Conservation (phyloP, 495 filamentous ascomycete genomes). For the Penicillium canescens region DNA sequence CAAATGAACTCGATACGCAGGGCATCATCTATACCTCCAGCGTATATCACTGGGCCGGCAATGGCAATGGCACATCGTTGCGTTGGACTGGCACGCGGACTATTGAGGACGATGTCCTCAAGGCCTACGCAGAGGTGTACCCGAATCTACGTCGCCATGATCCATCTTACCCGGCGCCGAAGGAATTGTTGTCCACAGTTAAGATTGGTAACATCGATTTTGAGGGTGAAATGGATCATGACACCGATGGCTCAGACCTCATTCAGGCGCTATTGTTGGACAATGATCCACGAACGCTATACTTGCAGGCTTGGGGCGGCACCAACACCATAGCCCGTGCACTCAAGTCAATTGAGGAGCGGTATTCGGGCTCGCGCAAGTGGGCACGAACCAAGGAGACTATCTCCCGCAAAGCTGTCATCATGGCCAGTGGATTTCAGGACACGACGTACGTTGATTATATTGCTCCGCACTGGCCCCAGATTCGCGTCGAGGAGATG, state of each 20-base stretch:
- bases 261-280: constrained; percentile 7
- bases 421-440: constrained; percentile 24
- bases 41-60: constrained; percentile 11
- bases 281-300: constrained; percentile 6
- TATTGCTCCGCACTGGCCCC: constrained; percentile 40
- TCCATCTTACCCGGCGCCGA: constrained; percentile 9
- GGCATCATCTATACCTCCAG: constrained; percentile 24
- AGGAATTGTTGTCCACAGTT: constrained; percentile 7
- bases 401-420: constrained; percentile 31
- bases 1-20: constrained; percentile 39
- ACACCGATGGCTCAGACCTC: constrained; percentile 8
- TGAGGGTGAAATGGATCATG: constrained; percentile 11
- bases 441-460: constrained; percentile 43
- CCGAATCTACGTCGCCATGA: constrained; percentile 12
- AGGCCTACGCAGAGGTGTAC: constrained; percentile 12
- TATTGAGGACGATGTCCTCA: constrained; percentile 12
- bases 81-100: constrained; percentile 13
- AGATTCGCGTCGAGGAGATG: constrained; percentile 21
- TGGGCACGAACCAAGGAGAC: constrained; percentile 18
- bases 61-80: constrained; percentile 13
- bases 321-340: constrained; percentile 41
- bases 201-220: constrained; percentile 16
- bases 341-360: constrained; percentile 29
- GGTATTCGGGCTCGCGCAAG: constrained; percentile 9
- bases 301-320: constrained; percentile 36